Conservation (phyloP, 2,329 filamentous ascomycete genomes). For the Talaromyces funiculosus region DNA sequence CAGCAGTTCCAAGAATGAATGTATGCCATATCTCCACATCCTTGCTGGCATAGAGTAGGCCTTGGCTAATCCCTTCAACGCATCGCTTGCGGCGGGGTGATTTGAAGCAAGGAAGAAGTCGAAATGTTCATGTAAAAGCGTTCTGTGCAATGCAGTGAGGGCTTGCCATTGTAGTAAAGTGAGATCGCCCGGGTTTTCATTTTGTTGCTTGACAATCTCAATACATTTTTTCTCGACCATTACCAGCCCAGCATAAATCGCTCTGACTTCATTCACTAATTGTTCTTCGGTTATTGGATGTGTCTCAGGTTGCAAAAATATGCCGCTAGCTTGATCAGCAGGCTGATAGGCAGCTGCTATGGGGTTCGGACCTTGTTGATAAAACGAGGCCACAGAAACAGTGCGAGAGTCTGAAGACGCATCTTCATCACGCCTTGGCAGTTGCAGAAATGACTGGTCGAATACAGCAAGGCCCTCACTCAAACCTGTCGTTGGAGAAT, state of each 20-base stretch:
- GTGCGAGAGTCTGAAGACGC: not conserved
- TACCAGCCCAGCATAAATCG: constrained; percentile 66
- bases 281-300: constrained; percentile 70
- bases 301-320: constrained; percentile 57
- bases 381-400: not conserved
- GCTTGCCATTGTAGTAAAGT: constrained; percentile 75
- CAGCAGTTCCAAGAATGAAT: constrained; percentile 73
- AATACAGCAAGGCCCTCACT: not conserved
- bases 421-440: not conserved
- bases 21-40: constrained; percentile 93
- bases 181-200: constrained; percentile 48
- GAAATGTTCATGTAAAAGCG: constrained; percentile 73
- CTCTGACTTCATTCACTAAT: constrained; percentile 65
- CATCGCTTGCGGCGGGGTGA: constrained; percentile 69
- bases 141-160: constrained; percentile 73
- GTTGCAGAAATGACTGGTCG: not conserved
- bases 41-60: constrained; percentile 89
- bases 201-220: constrained; percentile 65
- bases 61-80: constrained; percentile 61
- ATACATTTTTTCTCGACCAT: constrained; percentile 88
- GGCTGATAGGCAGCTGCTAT: not conserved
- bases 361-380: not conserved
- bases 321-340: constrained; percentile 20
- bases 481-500: not conserved
- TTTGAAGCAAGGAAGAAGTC: constrained; percentile 84